Conservation (phyloP, 345 rosid genomes). For the Eucalyptus victrix region DNA sequence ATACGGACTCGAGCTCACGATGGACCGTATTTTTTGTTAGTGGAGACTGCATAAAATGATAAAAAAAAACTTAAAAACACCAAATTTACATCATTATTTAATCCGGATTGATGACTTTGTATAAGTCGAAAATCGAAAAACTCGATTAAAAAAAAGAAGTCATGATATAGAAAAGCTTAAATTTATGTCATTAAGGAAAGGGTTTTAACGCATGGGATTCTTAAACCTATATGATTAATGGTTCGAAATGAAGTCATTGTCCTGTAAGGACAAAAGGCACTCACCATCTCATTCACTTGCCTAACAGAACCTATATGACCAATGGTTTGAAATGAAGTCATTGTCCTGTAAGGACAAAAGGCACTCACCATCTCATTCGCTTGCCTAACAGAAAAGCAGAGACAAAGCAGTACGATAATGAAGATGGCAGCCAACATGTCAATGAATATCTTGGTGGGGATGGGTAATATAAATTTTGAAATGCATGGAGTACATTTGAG, state of each 20-base stretch:
- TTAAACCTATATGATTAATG: background rate
- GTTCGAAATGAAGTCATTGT: background rate
- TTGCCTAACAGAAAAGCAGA: background rate
- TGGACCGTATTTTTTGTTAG: background rate
- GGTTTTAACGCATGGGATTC: background rate
- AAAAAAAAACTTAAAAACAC: background rate
- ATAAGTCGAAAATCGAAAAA: background rate
- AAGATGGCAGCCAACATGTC: background rate
- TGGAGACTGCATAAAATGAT: background rate
- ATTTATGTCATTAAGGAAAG: background rate
- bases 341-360: background rate
- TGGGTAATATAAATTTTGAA: background rate
- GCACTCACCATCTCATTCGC: background rate
- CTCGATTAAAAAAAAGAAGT: background rate
- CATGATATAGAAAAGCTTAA: background rate
- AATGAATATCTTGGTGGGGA: background rate
- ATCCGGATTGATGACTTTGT: background rate
- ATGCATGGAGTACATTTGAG: background rate
- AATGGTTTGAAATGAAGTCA: background rate
- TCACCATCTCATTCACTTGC: background rate
- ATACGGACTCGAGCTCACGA: background rate
- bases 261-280: background rate
- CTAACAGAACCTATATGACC: background rate
- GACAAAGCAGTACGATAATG: background rate
- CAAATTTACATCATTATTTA: background rate